Percentiles rank a stretch among this genome's conserved stretches.
Evolutionary conservation across 2,329 filamentous ascomycete species (phyloP).

Genomic region (Exophiala lecanii-corni): DNA sequence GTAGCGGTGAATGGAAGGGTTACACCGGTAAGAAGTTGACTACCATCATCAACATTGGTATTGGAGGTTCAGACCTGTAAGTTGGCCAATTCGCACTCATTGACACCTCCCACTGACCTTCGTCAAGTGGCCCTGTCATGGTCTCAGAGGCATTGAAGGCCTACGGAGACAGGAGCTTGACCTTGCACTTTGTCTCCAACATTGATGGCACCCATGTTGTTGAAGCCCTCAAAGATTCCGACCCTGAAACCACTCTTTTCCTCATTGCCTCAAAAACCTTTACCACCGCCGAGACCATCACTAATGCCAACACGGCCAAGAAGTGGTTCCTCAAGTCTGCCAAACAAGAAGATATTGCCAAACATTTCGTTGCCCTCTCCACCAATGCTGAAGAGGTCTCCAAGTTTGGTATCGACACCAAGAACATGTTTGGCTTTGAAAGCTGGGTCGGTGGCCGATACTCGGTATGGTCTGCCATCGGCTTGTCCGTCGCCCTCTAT

Average conservation of each 20-base stretch:
- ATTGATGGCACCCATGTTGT: constrained; percentile 98
- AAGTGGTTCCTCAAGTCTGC: constrained; percentile 85
- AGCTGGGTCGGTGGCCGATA: constrained; percentile 98
- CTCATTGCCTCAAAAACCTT: constrained; percentile 98
- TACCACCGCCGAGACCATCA: constrained; percentile 94
- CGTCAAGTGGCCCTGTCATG: constrained; percentile 84
- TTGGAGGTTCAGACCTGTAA: constrained; percentile 96
- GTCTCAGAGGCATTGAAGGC: constrained; percentile 95
- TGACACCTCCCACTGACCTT: constrained; percentile 26
- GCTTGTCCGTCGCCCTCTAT: constrained; percentile 88
- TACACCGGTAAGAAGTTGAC: constrained; percentile 96
- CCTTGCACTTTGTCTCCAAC: constrained; percentile 97
- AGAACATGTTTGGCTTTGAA: constrained; percentile 99
- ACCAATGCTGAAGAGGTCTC: constrained; percentile 93
- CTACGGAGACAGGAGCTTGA: constrained; percentile 81
- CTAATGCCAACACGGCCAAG: constrained; percentile 97
- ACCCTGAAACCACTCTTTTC: constrained; percentile 98
- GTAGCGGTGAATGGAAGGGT: constrained; percentile 94
- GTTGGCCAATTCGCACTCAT: constrained; percentile 34
- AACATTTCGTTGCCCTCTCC: constrained; percentile 97
- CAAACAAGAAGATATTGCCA: constrained; percentile 79
- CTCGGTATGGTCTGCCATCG: constrained; percentile 98
- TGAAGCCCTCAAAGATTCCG: constrained; percentile 79
- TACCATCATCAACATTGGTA: constrained; percentile 95
- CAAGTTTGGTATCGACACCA: constrained; percentile 97